Evolutionary conservation across 768 basidiomycete species (phyloP).

Genomic region (Tricholoma saponaceum): DNA sequence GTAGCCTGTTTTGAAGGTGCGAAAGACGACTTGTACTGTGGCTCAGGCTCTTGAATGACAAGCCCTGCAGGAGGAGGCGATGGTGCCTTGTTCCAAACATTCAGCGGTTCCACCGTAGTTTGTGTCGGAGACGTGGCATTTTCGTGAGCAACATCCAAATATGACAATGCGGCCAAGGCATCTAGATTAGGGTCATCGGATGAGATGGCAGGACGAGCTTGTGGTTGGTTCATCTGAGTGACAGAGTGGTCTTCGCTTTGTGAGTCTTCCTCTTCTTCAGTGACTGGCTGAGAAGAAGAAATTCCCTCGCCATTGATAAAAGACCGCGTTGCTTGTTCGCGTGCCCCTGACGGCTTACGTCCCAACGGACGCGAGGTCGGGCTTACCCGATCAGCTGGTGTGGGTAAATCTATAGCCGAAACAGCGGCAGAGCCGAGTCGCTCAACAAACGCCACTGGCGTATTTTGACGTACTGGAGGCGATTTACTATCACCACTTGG

Average conservation of each 20-base stretch:
- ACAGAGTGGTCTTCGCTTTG: conserved; percentile 20
- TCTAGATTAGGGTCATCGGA: conserved; percentile 57
- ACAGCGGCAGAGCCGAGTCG: conserved; percentile 14
- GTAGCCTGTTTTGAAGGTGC: conserved; percentile 80
- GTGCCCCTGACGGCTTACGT: conserved; percentile 82
- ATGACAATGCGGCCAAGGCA: conserved; percentile 75
- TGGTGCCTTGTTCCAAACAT: conserved; percentile 26
- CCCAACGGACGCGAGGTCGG: conserved; percentile 40
- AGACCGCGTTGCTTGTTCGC: conserved; percentile 53
- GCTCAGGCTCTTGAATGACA: conserved; percentile 11
- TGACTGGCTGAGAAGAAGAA: conserved; percentile 34
- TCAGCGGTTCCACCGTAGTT: conserved; percentile 30
- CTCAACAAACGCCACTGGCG: conserved; percentile 36
- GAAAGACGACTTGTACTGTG: conserved; percentile 79
- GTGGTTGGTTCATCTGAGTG: conserved; percentile 6
- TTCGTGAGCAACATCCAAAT: conserved; percentile 52
- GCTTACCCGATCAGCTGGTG: conserved; percentile 26
- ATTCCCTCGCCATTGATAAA: conserved; percentile 35
- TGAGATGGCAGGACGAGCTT: conserved; percentile 13
- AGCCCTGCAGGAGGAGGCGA: conserved; percentile 20
- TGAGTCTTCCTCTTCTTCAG: conserved; percentile 30
- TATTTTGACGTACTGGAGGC: conserved; percentile 28
- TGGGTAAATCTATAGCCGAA: conserved; percentile 12
- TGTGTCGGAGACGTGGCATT: conserved; percentile 26
- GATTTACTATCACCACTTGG: conserved; percentile 10